These are phyloP conservation scores for Viola odorata DNA, from an alignment of 345 rosid species.

Conservation along the genomic window DNA sequence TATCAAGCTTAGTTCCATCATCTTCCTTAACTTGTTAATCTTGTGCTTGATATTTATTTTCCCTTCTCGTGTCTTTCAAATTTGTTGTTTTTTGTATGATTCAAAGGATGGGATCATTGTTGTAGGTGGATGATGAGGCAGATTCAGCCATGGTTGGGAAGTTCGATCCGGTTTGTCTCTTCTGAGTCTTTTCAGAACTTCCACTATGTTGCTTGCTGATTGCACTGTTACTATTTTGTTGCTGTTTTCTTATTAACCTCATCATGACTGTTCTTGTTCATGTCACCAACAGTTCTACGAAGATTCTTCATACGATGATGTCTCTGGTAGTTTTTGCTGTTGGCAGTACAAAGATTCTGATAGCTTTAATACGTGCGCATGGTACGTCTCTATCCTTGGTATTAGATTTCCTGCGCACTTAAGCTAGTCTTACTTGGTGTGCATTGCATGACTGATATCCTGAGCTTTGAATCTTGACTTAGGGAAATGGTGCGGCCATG, in stretches of 20 bases:
- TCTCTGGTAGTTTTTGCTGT: background rate
- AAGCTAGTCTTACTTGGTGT: background rate
- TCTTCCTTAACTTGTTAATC: background rate
- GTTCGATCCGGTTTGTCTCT: conserved; percentile 27
- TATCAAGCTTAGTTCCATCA: background rate
- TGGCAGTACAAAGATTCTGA: background rate
- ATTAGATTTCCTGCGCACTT: background rate
- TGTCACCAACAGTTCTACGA: conserved; percentile 16
- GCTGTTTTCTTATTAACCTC: background rate
- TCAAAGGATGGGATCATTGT: background rate
- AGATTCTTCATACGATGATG: conserved; percentile 4
- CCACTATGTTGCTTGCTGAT: background rate
- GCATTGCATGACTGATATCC: background rate
- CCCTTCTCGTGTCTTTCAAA: background rate
- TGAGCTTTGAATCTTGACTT: background rate
- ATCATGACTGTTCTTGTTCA: background rate
- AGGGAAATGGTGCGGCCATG: conserved; percentile 19
- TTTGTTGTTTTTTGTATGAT: background rate
- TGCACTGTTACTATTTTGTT: background rate
- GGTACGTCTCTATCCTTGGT: conserved; percentile 10
- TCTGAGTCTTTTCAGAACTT: background rate
- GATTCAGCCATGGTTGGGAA: conserved; percentile 36
- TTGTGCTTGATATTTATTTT: background rate
- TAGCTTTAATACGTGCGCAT: conserved; percentile 18
- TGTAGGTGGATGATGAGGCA: conserved; percentile 43